Percentiles rank a stretch among this genome's conserved stretches.
These are phyloP conservation scores for Venturia oleaginea DNA, from an alignment of 2,329 filamentous ascomycete genomes.

Conservation along the genomic window DNA sequence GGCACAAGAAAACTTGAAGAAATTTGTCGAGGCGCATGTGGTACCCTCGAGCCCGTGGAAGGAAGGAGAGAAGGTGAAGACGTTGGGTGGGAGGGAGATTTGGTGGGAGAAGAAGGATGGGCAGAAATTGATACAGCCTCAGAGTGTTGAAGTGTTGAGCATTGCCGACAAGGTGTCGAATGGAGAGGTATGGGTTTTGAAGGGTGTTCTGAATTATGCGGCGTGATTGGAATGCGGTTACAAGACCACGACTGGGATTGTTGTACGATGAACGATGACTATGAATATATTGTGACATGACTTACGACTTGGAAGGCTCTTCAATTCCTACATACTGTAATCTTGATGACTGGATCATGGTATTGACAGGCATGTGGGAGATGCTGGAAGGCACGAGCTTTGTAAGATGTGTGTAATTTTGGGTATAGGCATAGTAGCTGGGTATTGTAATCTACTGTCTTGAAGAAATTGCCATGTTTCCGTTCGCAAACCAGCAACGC, in stretches of 20 bases:
- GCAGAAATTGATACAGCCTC: slow-evolving; percentile 66
- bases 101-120: slow-evolving; percentile 75
- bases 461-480: not conserved
- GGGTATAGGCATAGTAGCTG: not conserved
- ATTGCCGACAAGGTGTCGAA: slow-evolving; percentile 72
- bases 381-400: too few species aligned
- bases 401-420: not conserved
- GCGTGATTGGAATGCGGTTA: slow-evolving; percentile 16
- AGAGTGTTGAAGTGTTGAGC: slow-evolving; percentile 64
- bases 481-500: not conserved
- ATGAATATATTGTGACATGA: not conserved
- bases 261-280: not conserved
- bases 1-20: slow-evolving; percentile 64
- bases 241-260: not conserved
- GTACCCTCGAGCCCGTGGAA: slow-evolving; percentile 68
- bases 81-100: slow-evolving; percentile 58
- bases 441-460: not conserved
- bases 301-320: not conserved
- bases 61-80: slow-evolving; percentile 56
- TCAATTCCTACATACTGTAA: too few species aligned
- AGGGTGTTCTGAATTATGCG: slow-evolving; percentile 39
- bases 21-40: slow-evolving; percentile 82
- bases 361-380: not conserved
- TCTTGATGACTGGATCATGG: too few species aligned
- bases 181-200: slow-evolving; percentile 77